phyloP scores from a whole-genome alignment of 129 eudicot species.

The Deinandra increscens region DNA sequence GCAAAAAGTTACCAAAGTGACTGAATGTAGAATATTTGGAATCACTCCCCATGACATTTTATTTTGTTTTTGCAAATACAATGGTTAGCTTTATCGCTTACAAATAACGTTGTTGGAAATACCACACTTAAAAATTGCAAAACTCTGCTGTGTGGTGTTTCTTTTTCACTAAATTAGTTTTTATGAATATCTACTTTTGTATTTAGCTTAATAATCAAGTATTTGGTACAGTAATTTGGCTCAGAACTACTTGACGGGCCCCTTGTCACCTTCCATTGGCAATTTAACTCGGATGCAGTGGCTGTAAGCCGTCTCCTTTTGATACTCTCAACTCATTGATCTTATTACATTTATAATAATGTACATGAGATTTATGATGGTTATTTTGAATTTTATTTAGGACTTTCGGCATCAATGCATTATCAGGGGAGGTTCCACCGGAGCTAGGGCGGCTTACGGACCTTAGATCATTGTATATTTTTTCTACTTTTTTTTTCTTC shows the following conservation, averaged over 20 bases:
- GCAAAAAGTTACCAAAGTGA: too few relatives aligned
- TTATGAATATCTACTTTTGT: conserved; percentile 33
- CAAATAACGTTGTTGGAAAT: too few relatives aligned
- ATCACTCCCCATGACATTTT: too few relatives aligned
- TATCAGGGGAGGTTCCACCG: conserved; percentile 65
- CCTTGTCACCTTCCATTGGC: conserved; percentile 62
- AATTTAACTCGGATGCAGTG: conserved; percentile 66
- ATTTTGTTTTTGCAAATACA: too few relatives aligned
- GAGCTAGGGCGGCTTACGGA: conserved; percentile 67
- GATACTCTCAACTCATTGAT: not conserved
- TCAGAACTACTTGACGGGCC: conserved; percentile 71
- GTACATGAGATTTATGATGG: not conserved
- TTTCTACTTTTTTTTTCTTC: not conserved
- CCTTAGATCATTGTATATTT: conserved; percentile 29
- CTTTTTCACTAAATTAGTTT: too few relatives aligned
- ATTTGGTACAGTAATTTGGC: conserved; percentile 46
- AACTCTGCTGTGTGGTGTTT: too few relatives aligned
- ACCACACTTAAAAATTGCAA: too few relatives aligned
- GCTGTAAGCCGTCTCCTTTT: conserved; percentile 45
- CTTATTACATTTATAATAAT: not conserved
- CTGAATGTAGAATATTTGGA: too few relatives aligned
- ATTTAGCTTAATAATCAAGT: not conserved
- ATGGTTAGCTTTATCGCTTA: too few relatives aligned
- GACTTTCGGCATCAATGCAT: conserved; percentile 62
- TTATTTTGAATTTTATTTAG: conserved; percentile 25